Base-by-base conservation (phyloP, 305 asterid genomes). In the Ilex paraguariensis region DNA sequence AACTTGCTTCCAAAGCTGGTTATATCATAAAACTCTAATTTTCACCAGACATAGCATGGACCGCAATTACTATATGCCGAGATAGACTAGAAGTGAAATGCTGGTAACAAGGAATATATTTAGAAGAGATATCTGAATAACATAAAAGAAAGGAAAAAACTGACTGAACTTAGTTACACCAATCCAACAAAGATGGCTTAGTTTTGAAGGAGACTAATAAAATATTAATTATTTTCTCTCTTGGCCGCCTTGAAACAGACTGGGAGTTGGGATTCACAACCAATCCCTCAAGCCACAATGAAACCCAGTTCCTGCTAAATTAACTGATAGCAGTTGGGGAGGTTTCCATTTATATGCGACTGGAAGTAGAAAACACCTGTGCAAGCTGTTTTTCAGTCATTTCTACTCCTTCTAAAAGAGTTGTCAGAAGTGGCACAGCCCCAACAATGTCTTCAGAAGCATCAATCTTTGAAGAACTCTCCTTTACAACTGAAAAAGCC, bases 391-490 rank as follows among this genome's bases (percentile, higher is more conserved):
- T 90, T 53, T 93, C 99, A 56, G 97, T 93, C 97, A 93, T 90
- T 71, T 90, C 99, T 66, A 93, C 97, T 70, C 99, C 99, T 75
- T 86, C 91, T n/a, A 93, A 86, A 61, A 93, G 96, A 52, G 85
- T 79, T 75, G 75, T 90, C 63, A 93, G 86, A 68, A 87, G 97
- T 56, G 83, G 84, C 64, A 81, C 86, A 68, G 96, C 86, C 69
- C 92, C 97, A 62, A 79, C 73, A 50, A 79, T 74, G 68, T 86
- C 95, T 60, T 74, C 67, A 60, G 95, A 74, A 48, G 77, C 60
- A 69, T 93, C 95, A 49, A 90, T 75, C 67, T 90, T 86, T 2
- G 85, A 72, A 56, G 76, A 90, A 73, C 96, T 86, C 64, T 79
- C 95, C 79, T 86, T 90, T 55, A 95, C 97, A 66, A 89, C 85